Evolutionary conservation across 225 moss, liverwort and hornwort species (phyloP).

Genomic region (Polytrichum commune): DNA sequence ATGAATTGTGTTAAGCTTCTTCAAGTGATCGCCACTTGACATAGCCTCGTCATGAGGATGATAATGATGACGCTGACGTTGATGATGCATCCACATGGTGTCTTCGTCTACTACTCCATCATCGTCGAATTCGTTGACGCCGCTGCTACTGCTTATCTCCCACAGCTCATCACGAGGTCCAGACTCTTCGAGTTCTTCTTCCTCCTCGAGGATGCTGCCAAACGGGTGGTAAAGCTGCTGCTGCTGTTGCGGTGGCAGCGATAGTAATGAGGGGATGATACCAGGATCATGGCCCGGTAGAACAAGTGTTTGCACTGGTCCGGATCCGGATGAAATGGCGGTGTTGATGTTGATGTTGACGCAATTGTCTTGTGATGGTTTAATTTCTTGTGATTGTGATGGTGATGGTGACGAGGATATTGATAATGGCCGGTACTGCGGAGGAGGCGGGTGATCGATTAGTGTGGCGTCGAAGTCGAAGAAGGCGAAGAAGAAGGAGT

Average conservation of each 20-base stretch:
- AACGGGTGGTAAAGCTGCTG: background rate
- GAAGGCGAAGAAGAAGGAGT: slow-evolving; percentile 8
- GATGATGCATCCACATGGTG: background rate
- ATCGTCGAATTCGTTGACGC: background rate
- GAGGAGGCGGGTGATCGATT: background rate
- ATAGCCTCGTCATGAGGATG: too few species aligned
- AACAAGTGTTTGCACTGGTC: background rate
- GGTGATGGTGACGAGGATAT: background rate
- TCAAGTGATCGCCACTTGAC: too few species aligned
- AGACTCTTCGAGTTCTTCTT: background rate
- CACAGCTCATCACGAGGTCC: slow-evolving; percentile 11
- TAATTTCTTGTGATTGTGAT: too few species aligned
- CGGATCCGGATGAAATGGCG: background rate
- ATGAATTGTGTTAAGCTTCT: too few species aligned
- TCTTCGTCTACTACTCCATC: background rate
- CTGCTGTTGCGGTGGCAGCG: background rate
- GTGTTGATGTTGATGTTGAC: background rate
- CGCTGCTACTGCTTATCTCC: slow-evolving; percentile 4
- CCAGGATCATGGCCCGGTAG: background rate
- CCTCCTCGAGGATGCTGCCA: slow-evolving; percentile 6
- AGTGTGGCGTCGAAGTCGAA: slow-evolving; percentile 8
- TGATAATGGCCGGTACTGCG: too few species aligned
- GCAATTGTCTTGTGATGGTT: too few species aligned
- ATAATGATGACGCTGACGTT: background rate
- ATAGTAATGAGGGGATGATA: background rate